Percentiles rank a stretch among this genome's conserved stretches.
Evolutionary conservation across 2,329 filamentous ascomycete species (phyloP).

Genomic region (Chaetoscypha palmicola): DNA sequence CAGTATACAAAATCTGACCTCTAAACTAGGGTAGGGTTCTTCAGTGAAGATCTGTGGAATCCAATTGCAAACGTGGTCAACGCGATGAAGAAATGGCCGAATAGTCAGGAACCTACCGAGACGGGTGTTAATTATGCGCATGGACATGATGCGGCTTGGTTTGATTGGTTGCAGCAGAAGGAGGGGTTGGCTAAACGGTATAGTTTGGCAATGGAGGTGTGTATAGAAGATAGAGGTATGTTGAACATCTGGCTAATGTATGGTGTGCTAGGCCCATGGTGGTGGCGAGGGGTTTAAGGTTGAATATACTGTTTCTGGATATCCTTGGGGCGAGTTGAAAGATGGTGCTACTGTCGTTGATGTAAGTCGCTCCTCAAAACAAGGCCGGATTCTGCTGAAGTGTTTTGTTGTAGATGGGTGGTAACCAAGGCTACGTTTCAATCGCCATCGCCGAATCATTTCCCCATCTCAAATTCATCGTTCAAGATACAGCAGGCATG

Average conservation of each 20-base stretch:
- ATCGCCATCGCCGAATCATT: conserved; percentile 22
- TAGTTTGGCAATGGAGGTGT: conserved; percentile 31
- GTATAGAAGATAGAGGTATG: too few relatives aligned
- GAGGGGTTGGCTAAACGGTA: conserved; percentile 22
- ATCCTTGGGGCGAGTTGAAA: conserved; percentile 24
- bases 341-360: conserved; percentile 24
- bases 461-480: conserved; percentile 12
- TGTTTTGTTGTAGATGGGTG: conserved; percentile 22
- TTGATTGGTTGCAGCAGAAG: conserved; percentile 5
- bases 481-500: conserved; percentile 30
- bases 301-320: conserved; percentile 21
- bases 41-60: conserved; percentile 14
- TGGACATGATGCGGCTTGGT: conserved; percentile 18
- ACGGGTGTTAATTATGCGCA: conserved; percentile 23
- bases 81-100: conserved; percentile 26
- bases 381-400: neutral
- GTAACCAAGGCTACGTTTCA: conserved; percentile 23
- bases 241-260: too few relatives aligned
- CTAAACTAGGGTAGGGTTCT: too few relatives aligned
- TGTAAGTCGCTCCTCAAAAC: conserved; percentile 7
- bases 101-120: conserved; percentile 32
- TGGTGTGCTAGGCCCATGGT: too few relatives aligned
- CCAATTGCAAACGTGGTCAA: conserved; percentile 29
- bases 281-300: conserved; percentile 19
- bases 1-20: too few relatives aligned